Conservation (phyloP, 108 stramenopile genomes). For the Parietichytrium sp. region DNA sequence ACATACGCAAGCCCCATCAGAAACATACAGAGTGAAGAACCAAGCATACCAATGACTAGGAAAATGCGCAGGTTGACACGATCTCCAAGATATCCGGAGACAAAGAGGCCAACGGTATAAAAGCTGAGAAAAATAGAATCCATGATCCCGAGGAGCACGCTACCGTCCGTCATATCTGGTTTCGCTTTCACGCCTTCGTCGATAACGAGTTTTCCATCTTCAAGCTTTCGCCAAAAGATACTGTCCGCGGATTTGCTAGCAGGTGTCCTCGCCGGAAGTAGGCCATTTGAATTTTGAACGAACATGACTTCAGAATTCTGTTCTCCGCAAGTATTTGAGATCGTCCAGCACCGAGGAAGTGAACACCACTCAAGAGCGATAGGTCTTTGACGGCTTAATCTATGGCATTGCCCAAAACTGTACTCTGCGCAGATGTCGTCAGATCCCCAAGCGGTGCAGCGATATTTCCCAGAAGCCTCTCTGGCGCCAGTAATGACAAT, state of each 20-base stretch:
- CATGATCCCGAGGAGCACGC: not conserved
- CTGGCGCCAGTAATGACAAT: not conserved
- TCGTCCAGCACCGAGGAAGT: constrained; percentile 5
- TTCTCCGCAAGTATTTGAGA: not conserved
- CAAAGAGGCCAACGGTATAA: constrained; percentile 19
- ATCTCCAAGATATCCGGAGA: constrained; percentile 7
- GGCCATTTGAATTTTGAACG: not conserved
- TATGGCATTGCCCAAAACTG: no score
- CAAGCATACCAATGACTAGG: not conserved
- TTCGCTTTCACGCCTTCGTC: not conserved
- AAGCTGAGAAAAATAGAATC: constrained; percentile 7
- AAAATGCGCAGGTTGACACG: not conserved
- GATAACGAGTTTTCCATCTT: no score
- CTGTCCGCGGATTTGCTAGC: constrained; percentile 5
- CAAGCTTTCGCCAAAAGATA: not conserved
- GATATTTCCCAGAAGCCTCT: not conserved
- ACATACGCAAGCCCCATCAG: not conserved
- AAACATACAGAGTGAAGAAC: not conserved
- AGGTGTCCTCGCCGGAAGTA: not conserved
- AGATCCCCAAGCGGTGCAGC: no score
- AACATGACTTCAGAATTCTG: not conserved
- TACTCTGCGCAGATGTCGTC: not conserved
- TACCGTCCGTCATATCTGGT: not conserved
- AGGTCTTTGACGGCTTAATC: no score
- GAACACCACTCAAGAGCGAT: no score